Conservation (phyloP, 805 yeast species). For the Hanseniaspora meyeri region DNA sequence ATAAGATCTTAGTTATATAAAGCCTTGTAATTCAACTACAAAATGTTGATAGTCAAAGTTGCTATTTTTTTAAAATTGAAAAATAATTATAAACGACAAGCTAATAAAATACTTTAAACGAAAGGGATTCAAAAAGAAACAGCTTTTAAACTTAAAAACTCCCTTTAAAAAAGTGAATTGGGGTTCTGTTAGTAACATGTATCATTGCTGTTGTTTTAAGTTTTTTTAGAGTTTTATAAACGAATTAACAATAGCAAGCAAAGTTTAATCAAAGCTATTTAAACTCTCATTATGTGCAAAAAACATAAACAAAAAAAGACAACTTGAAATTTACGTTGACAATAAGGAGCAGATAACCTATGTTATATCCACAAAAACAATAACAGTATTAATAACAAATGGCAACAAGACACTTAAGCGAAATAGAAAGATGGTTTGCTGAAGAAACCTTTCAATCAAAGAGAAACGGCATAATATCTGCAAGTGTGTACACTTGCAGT, state of each 20-base stretch:
- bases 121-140: neutral
- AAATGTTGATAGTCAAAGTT: neutral
- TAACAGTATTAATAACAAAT: constrained; percentile 7
- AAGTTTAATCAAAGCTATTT: neutral
- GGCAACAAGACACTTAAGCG: constrained; percentile 21
- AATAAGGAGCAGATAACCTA: too few relatives aligned
- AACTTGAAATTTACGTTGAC: too few relatives aligned
- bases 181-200: too few relatives aligned
- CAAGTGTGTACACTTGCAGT: constrained; percentile 18
- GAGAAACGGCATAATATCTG: constrained; percentile 23
- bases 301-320: too few relatives aligned
- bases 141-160: too few relatives aligned
- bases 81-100: neutral
- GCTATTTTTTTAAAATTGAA: neutral
- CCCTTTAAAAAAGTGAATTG: too few relatives aligned
- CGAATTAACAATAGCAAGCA: neutral
- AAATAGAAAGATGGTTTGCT: constrained; percentile 21
- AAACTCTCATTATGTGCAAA: neutral
- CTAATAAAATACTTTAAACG: neutral
- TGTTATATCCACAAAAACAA: too few relatives aligned
- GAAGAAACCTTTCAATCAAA: constrained; percentile 19
- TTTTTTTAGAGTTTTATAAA: neutral
- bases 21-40: neutral
- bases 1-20: too few relatives aligned
- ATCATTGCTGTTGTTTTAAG: neutral